Base-by-base conservation (phyloP, 2,329 filamentous ascomycete genomes). In the Aspergillus luchuensis region DNA sequence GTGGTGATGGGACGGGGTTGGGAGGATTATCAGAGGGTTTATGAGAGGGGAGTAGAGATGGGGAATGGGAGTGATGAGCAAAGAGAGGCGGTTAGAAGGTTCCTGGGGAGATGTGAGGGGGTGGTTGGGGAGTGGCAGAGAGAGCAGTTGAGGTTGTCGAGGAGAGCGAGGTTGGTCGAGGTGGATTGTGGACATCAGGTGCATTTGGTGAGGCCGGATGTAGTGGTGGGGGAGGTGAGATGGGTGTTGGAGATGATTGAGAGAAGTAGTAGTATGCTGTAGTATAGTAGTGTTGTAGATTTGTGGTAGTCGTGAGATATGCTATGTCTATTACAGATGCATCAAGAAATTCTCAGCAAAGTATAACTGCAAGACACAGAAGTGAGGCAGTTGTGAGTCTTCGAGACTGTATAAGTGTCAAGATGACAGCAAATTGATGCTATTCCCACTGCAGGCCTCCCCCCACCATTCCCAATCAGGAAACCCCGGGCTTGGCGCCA, bases 101-200 rank as follows among this genome's bases (percentile, higher is more conserved):
- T 75, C 19, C 59, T 78, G 38, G 67, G 73, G 64, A 56, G 57
- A 13, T 77, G 72, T 73, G 70, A 71, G 19, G 53, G 43, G 2
- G 47, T 68, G 51, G 70, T 73, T 50, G 45, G 61, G 50, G 64
- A 66, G 43, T 57, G 76, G 50, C 71, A 73, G 60, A 67, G 67
- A 49, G 71, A 74, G 21, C 74, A 77, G 61, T 58, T 77, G 39
- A 55, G 56, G 30, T 58, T 79, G 41, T 77, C 75, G 0, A 68
- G 66, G 8, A 71, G 64, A 2, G 66, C 59, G 21, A 68, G 65
- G 25, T 68, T 74, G 8, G 67, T 76, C 8, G 62, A 74, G 33
- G 62, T 67, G 8, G 72, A 75, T 17, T 75, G 73, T 61, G 76
- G 76, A 2, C 77, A 79, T 67, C 69, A 78, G 66, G 68, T 79